Conservation (phyloP, 352 stramenopile species). For the Phytophthora megakarya region DNA sequence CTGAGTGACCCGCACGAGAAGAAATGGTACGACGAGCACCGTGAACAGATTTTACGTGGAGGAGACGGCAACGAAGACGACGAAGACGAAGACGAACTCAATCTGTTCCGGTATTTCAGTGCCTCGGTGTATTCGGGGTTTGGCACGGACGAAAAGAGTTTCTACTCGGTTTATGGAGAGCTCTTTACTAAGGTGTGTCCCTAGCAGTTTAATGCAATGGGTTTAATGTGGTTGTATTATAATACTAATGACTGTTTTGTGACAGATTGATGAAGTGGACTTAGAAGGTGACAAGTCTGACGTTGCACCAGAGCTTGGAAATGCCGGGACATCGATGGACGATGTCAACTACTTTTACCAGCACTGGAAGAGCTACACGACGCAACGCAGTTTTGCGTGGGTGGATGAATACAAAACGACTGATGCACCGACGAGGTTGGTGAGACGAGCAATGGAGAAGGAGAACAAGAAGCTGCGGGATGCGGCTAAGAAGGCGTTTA, state of each 20-base stretch:
- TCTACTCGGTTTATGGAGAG: constrained; percentile 76
- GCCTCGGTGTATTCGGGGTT: constrained; percentile 80
- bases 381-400: constrained; percentile 76
- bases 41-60: constrained; percentile 84
- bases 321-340: constrained; percentile 45
- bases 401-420: constrained; percentile 85
- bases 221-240: background rate
- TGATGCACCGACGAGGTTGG: constrained; percentile 74
- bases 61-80: constrained; percentile 48
- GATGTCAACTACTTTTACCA: constrained; percentile 76
- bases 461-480: constrained; percentile 90
- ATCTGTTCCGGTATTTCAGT: constrained; percentile 85
- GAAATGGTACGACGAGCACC: constrained; percentile 91
- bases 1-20: constrained; percentile 84
- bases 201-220: background rate
- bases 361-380: constrained; percentile 79
- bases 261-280: constrained; percentile 76
- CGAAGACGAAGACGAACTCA: constrained; percentile 52
- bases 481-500: constrained; percentile 77
- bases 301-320: constrained; percentile 56
- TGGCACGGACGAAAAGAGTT: constrained; percentile 70
- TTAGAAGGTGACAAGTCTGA: constrained; percentile 28
- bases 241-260: constrained; percentile 3
- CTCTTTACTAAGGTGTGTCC: constrained; percentile 70
- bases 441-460: constrained; percentile 87